Evolutionary conservation across 306 rosid species (phyloP), one percentile per base, ranked within the genome.

Genomic region (Vigna hirtella): DNA sequence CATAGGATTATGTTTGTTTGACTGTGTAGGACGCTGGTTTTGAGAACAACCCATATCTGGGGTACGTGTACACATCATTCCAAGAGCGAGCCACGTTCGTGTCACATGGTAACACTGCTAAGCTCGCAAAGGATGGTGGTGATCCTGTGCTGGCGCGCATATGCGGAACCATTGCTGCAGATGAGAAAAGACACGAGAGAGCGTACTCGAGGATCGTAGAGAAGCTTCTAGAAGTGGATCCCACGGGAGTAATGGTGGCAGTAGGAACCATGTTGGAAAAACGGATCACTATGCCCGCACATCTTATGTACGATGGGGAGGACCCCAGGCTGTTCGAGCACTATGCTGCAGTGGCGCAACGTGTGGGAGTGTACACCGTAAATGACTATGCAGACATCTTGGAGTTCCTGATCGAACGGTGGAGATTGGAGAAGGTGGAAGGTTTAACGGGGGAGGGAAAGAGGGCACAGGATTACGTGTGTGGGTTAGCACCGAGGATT

Each of bases 211-310:
- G 63, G 4, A 56, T 56, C 8, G 63, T 56, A 2, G 63, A 56
- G 63, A 90, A 90, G 91, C 90, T 90, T 9, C 86, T 90, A 1
- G 94, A 90, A 28, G 89, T 90, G 83, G 94, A 90, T 36, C 89
- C 90, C 51, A 77, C 69, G 0, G 89, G 70, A 0, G 83, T 89
- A 5, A 80, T 90, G 86, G 9, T 82, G 10, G 90, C 91, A 0
- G 82, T 90, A 2, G 88, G 73, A 0, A 87, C 84, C 32, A 82
- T 86, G 91, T 88, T 90, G 91, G 84, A 70, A 13, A 90, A 86
- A 69, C 88, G 83, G 72, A 84, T 90, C 83, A 83, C 90, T 0
- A 88, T 90, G 94, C 91, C 90, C 4, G 90, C 87, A 0, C 87
- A 82, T 75, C 70, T 88, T 42, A 90, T 90, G 91, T 82, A 56